phyloP scores from a whole-genome alignment of 305 asterid species.

The Solanum hybrid region DNA sequence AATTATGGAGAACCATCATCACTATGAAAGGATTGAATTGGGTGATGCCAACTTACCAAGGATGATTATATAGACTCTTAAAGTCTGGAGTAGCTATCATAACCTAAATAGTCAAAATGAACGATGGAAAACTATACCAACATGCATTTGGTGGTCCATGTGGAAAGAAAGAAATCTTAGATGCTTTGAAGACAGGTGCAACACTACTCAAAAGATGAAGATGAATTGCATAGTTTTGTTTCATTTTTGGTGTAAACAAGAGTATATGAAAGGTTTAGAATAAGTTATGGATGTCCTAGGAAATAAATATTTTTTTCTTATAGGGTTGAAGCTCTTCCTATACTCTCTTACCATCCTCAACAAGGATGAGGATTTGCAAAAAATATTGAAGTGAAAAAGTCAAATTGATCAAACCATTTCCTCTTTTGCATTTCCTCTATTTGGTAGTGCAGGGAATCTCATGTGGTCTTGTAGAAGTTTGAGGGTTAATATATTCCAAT shows the following conservation, averaged over 20 bases:
- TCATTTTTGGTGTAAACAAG: background rate
- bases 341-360: background rate
- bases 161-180: background rate
- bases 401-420: background rate
- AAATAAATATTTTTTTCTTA: background rate
- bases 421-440: background rate
- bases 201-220: background rate
- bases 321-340: background rate
- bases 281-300: background rate
- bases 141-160: background rate
- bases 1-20: background rate
- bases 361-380: background rate
- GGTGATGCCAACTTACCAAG: background rate
- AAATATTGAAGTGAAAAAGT: background rate
- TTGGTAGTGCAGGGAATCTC: background rate
- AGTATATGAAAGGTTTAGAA: background rate
- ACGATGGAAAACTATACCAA: background rate
- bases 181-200: background rate
- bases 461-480: background rate
- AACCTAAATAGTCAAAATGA: background rate
- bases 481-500: background rate
- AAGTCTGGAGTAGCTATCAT: background rate
- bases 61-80: background rate
- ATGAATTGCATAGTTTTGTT: background rate
- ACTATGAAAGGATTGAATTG: background rate